Conservation (phyloP, 331 rosid genomes). For the Pyracantha coccinea region DNA sequence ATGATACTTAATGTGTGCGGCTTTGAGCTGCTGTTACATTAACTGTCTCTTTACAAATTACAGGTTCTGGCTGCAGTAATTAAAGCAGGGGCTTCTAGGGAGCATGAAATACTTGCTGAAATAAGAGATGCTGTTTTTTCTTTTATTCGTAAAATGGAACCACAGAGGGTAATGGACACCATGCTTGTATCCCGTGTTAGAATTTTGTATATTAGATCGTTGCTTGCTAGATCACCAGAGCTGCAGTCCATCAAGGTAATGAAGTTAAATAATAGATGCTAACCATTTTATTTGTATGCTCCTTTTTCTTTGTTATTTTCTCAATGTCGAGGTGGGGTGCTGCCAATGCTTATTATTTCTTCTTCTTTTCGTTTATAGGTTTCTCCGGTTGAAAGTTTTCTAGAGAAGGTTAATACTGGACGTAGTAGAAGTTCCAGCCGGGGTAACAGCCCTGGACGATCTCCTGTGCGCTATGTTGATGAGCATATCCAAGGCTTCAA, state of each 20-base stretch:
- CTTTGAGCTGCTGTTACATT: neutral
- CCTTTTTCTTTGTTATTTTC: neutral
- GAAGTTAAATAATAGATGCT: neutral
- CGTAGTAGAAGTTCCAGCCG: slow-evolving; percentile 93
- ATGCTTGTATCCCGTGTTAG: slow-evolving; percentile 99
- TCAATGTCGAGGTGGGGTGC: neutral
- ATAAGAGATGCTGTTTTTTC: slow-evolving; percentile 93
- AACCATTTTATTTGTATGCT: neutral
- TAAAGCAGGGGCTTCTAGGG: slow-evolving; percentile 99
- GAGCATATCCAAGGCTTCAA: slow-evolving; percentile 87
- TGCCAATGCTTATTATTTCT: neutral
- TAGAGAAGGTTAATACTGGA: slow-evolving; percentile 72
- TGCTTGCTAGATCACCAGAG: slow-evolving; percentile 96
- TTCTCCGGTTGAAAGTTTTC: slow-evolving; percentile 79
- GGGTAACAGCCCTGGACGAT: slow-evolving; percentile 87
- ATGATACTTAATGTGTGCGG: neutral
- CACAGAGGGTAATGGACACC: slow-evolving; percentile 95
- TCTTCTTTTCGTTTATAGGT: slow-evolving; percentile 43
- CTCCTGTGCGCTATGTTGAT: slow-evolving; percentile 69
- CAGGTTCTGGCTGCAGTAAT: slow-evolving; percentile 98
- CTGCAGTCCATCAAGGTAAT: slow-evolving; percentile 94
- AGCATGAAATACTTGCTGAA: slow-evolving; percentile 99
- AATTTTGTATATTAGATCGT: slow-evolving; percentile 86
- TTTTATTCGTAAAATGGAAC: slow-evolving; percentile 95
- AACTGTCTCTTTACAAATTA: slow-evolving; percentile 11